Evolutionary conservation across 2,329 filamentous ascomycete genomes (phyloP).

Genomic region (Albophoma yamanashiensis): DNA sequence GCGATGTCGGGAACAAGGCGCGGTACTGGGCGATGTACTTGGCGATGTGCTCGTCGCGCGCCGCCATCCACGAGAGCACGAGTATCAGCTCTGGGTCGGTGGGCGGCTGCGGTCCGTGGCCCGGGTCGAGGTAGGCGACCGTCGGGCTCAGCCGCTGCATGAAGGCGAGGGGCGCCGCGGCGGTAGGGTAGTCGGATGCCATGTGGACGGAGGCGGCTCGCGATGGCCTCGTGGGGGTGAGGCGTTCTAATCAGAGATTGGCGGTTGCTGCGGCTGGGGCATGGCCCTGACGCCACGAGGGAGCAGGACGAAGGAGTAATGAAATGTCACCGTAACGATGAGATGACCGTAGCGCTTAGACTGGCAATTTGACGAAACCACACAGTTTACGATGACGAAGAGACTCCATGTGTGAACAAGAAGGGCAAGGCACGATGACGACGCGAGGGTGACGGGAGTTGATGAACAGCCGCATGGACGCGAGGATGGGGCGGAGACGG

Average conservation of each 20-base stretch:
- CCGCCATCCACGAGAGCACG: slow-evolving; percentile 40
- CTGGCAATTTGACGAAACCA: neutral
- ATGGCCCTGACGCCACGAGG: neutral
- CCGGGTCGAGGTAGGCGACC: slow-evolving; percentile 24
- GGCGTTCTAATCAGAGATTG: neutral
- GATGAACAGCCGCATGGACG: neutral
- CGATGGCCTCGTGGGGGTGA: neutral
- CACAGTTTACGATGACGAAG: neutral
- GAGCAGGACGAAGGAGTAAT: neutral
- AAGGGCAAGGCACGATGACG: neutral
- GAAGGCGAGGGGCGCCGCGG: slow-evolving; percentile 15
- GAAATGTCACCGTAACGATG: neutral
- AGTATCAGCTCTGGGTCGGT: slow-evolving; percentile 33
- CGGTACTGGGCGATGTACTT: slow-evolving; percentile 40
- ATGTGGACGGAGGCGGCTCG: slow-evolving; percentile 8
- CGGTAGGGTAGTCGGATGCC: slow-evolving; percentile 11
- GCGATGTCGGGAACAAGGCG: slow-evolving; percentile 29
- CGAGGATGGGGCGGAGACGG: neutral
- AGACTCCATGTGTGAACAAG: neutral
- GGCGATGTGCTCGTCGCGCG: slow-evolving; percentile 35
- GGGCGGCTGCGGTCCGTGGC: neutral
- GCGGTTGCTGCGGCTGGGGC: neutral
- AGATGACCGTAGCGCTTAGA: neutral
- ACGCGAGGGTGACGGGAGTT: neutral
- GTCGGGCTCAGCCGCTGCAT: slow-evolving; percentile 27